Evolutionary conservation across 78 protist genomes (phyloP).

Genomic region (Dictyostelium firmibasis): DNA sequence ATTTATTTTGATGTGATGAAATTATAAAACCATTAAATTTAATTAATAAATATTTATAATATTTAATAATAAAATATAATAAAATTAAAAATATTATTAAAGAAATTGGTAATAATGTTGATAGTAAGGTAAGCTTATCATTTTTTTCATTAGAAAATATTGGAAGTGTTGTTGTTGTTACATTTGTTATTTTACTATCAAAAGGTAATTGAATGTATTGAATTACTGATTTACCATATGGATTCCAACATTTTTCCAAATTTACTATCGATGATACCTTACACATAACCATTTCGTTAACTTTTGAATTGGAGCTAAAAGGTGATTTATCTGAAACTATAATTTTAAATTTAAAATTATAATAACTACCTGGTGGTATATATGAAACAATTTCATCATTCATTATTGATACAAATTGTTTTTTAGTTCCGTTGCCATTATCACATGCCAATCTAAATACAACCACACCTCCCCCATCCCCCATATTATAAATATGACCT

Average conservation of each 20-base stretch:
- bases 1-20: background rate
- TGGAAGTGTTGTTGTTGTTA: background rate
- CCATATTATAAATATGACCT: background rate
- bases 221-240: background rate
- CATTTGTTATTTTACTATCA: background rate
- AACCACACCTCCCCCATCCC: background rate
- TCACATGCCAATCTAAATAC: background rate
- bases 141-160: background rate
- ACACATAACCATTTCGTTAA: background rate
- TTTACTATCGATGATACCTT: background rate
- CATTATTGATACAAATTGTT: background rate
- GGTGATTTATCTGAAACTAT: background rate
- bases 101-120: background rate
- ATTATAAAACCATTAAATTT: background rate
- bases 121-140: background rate
- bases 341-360: background rate
- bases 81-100: background rate
- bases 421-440: background rate
- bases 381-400: background rate
- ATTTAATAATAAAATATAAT: background rate
- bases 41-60: background rate
- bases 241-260: conserved; percentile 13
- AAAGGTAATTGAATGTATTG: background rate
- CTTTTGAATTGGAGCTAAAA: background rate
- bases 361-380: background rate